Base-by-base conservation (phyloP, 192 early-diverging fungal genomes). In the Entomortierella beljakovae region DNA sequence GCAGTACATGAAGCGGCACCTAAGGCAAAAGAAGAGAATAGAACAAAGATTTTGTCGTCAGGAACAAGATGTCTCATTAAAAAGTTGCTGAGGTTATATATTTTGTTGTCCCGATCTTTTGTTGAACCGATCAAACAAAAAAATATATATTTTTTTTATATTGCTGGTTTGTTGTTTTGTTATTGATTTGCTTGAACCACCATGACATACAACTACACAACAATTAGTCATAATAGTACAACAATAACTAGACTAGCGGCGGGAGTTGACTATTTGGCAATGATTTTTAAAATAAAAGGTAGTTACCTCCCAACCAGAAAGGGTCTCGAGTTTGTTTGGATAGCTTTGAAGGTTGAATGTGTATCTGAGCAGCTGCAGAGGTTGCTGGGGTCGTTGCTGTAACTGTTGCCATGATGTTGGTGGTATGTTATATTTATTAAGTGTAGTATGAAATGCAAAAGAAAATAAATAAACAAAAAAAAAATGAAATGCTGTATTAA, bases 1-100 rank as follows among this genome's bases (percentile, higher is more conserved):
- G 89, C 88, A 15, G 80, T 40, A 38, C 86, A 87, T 35, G 89
- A 85, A 33, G 89, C 87, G 5, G 84, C 87, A 34, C 85, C 86
- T 77, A 48, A 42, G 22, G 49, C 28, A 46, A 16, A 5, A 54
- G 57, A 57, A 33, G 50, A 40, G 15, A 57, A 43, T 6, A 62
- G 49, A 25, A 59, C n/a, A 28, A 20, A 11, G 43, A 46, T 60
- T 6, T 25, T 22, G 37, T 2, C 23, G 40, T 31, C 58, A 28
- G 58, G 37, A 46, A 46, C 43, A 16, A 46, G 5, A 2, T 46
- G 15, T 15, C 13, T 46, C 43, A 11, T 3, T 15, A 3, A 16
- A 46, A 46, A 46, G 43, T 20, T 46, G 43, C 7, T 60, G 37
- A 38, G 37, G 11, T 60, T 60, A 26, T 28, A 20, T 46, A 3